These are phyloP conservation scores for Apiospora sp. DNA, from an alignment of 2,329 filamentous ascomycete species.

Conservation along the genomic window DNA sequence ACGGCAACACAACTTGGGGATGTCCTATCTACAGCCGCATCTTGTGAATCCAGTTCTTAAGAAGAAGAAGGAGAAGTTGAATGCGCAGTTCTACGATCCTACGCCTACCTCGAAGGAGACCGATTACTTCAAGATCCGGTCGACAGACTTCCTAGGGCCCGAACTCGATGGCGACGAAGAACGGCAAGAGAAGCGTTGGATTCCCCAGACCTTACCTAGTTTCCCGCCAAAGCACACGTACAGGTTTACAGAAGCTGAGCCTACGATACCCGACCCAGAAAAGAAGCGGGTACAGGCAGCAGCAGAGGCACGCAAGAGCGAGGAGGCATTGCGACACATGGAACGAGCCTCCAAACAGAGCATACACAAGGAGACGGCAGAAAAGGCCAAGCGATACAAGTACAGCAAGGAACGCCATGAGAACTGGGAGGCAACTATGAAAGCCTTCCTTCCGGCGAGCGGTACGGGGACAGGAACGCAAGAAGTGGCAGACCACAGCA, in stretches of 20 bases:
- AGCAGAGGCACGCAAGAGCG: constrained; percentile 66
- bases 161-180: constrained; percentile 67
- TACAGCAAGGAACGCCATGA: constrained; percentile 63
- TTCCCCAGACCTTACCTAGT: constrained; percentile 65
- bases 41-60: constrained; percentile 58
- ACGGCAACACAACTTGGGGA: constrained; percentile 58
- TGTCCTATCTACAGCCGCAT: constrained; percentile 62
- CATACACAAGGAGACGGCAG: constrained; percentile 69
- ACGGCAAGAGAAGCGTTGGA: constrained; percentile 62
- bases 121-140: constrained; percentile 47
- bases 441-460: constrained; percentile 56
- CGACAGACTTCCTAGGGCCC: constrained; percentile 56
- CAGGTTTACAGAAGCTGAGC: constrained; percentile 60
- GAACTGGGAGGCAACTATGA: constrained; percentile 69
- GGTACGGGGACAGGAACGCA: constrained; percentile 46
- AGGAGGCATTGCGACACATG: constrained; percentile 66
- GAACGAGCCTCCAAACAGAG: constrained; percentile 70
- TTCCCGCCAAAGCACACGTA: constrained; percentile 73
- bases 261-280: constrained; percentile 54
- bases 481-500: constrained; percentile 69
- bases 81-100: constrained; percentile 49
- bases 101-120: constrained; percentile 48
- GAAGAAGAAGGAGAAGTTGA: constrained; percentile 42
- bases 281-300: constrained; percentile 68
- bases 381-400: constrained; percentile 59